A percentile compares a stretch with the other conserved stretches of the same genome.
phyloP scores from a whole-genome alignment of 2,329 filamentous ascomycete genomes.

The Talaromyces sp. region DNA sequence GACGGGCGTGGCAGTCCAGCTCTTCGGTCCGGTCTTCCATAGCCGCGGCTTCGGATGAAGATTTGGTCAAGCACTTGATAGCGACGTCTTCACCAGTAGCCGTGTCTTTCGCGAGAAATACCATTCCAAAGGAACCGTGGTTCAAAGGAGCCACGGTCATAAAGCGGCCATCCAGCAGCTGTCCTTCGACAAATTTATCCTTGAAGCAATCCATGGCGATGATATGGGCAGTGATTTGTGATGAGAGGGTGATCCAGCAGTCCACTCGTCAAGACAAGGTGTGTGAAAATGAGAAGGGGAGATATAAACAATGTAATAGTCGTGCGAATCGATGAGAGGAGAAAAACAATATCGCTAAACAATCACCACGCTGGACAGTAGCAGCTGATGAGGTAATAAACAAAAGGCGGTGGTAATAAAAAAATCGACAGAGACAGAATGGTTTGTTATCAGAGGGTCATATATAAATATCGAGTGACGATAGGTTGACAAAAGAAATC shows the following conservation, averaged over 20 bases:
- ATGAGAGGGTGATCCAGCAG: conserved; percentile 19
- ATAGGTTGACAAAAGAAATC: conserved; percentile 22
- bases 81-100: conserved; percentile 75
- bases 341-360: conserved; percentile 11
- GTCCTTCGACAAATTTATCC: conserved; percentile 29
- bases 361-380: conserved; percentile 13
- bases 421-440: conserved; percentile 15
- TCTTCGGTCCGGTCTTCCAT: conserved; percentile 67
- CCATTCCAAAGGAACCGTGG: conserved; percentile 98
- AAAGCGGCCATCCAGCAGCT: conserved; percentile 64
- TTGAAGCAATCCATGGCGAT: conserved; percentile 29
- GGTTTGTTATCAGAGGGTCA: conserved; percentile 19
- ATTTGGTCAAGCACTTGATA: conserved; percentile 94
- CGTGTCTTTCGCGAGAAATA: conserved; percentile 84
- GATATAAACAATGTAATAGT: conserved; percentile 12
- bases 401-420: conserved; percentile 11
- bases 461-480: conserved; percentile 25
- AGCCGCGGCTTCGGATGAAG: conserved; percentile 60
- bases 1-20: conserved; percentile 66
- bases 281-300: neutral
- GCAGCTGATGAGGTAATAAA: conserved; percentile 11
- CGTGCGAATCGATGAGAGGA: conserved; percentile 13
- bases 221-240: conserved; percentile 9
- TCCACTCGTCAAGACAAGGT: conserved; percentile 9
- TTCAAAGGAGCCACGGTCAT: conserved; percentile 91